These are phyloP conservation scores for Petunia hybrid DNA, from an alignment of 305 asterid species.

Conservation along the genomic window DNA sequence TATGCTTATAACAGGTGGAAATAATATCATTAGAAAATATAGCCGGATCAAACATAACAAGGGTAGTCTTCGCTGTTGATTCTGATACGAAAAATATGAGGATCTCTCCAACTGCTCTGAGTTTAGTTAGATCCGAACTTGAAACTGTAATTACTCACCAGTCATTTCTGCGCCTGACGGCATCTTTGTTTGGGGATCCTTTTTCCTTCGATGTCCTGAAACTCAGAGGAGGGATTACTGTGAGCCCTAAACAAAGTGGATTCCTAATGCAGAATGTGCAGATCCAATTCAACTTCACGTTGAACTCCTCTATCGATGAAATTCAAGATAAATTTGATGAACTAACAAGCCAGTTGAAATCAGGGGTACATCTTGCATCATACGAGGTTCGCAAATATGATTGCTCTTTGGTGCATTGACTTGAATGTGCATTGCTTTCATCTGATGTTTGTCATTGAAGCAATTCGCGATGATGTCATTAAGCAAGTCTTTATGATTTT, in stretches of 20 bases:
- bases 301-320: slow-evolving; percentile 83
- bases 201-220: slow-evolving; percentile 77
- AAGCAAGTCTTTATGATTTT: not conserved
- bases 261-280: slow-evolving; percentile 74
- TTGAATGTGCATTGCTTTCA: slow-evolving; percentile 1
- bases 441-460: not conserved
- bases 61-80: slow-evolving; percentile 75
- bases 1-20: slow-evolving; percentile 59
- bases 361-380: slow-evolving; percentile 74
- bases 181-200: slow-evolving; percentile 80
- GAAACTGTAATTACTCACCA: slow-evolving; percentile 50
- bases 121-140: slow-evolving; percentile 56
- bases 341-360: slow-evolving; percentile 69
- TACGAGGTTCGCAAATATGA: slow-evolving; percentile 66
- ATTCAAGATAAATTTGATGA: slow-evolving; percentile 66
- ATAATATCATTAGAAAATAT: slow-evolving; percentile 52
- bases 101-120: slow-evolving; percentile 49
- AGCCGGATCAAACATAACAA: slow-evolving; percentile 62
- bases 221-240: slow-evolving; percentile 87
- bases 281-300: slow-evolving; percentile 87
- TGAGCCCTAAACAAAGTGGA: slow-evolving; percentile 81
- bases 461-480: slow-evolving; percentile 19
- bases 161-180: slow-evolving; percentile 59
- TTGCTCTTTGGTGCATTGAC: slow-evolving; percentile 1
- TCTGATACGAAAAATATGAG: slow-evolving; percentile 48